These are phyloP conservation scores for Nicotiana noctiflora DNA, from an alignment of 257 asterid genomes.

Conservation along the genomic window DNA sequence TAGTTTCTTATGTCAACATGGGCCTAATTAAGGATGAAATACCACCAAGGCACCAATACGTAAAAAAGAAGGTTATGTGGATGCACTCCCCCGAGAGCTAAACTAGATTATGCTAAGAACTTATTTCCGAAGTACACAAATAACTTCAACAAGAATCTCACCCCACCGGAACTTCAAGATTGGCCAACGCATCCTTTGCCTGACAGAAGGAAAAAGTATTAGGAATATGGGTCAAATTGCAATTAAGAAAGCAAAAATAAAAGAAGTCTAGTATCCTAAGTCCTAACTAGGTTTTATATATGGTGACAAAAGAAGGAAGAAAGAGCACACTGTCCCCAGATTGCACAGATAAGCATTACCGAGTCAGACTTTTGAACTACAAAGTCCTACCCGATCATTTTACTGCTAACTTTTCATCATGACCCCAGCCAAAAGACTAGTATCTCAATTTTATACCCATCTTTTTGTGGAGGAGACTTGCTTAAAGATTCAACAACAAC, in stretches of 20 bases:
- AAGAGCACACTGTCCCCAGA: neutral
- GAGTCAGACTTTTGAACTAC: neutral
- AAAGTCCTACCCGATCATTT: constrained; percentile 2
- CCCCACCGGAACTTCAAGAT: constrained; percentile 93
- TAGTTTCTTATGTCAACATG: neutral
- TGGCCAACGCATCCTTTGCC: constrained; percentile 66
- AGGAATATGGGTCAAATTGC: neutral
- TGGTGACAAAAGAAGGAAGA: neutral
- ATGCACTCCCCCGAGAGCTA: neutral
- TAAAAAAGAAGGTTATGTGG: neutral
- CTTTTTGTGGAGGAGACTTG: neutral
- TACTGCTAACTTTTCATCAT: neutral
- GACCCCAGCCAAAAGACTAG: neutral
- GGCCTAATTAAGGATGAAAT: neutral
- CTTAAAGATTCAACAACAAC: neutral
- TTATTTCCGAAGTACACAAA: neutral
- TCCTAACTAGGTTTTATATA: neutral
- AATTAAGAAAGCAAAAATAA: neutral
- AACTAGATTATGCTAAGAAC: neutral
- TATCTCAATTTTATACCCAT: neutral
- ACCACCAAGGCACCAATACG: neutral
- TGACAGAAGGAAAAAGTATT: constrained; percentile 20
- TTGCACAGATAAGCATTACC: neutral
- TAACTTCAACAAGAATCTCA: constrained; percentile 20
- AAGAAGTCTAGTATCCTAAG: too few species aligned